Evolutionary conservation across 2,329 filamentous ascomycete species (phyloP), one percentile per base, ranked within the genome.

Genomic region (Westerdykella sp.): DNA sequence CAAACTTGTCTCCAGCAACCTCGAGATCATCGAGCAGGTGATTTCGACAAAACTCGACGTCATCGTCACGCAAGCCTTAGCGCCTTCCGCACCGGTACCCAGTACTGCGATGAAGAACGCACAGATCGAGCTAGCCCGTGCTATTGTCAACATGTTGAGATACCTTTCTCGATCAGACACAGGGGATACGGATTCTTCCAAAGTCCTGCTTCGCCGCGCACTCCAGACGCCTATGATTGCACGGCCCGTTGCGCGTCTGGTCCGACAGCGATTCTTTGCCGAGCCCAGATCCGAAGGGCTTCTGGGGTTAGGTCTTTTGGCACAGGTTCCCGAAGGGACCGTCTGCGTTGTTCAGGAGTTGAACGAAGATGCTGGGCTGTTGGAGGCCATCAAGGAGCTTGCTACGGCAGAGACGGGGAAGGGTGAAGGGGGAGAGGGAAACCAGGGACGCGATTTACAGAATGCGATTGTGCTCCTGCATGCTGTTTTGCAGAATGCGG

Each of bases 71-170:
- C 60, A 64, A 34, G 57, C 63, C 21, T 49, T 64, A 5, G 50
- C 49, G n/a, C 57, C 61, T 13, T 53, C 60, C 2, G 50, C 47
- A 14, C 60, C 64, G 21, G 23, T 66, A 2, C 63, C 63, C 4
- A 67, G 63, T 42, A 63, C 60, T n/a, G 46, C 60, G 1, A 66
- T 67, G 62, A 67, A 65, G 45, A 65, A 64, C n/a, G 49, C 60
- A n/a, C 58, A 55, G 49, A 56, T 67, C 28, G 64, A 67, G 47
- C 48, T 63, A 11, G 59, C 57, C 1, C 51, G 60, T 1, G 56
- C 54, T 5, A 55, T 65, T 5, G 49, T 65, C n/a, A 48, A 54
- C 14, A 56, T 61, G 6, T 44, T 62, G 7, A 42, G 57, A 16
- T 56, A 53, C 35, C 44, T 59, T 5, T 45, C 49, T 4, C 54